Evolutionary conservation across 139 green algal genomes (phyloP), one percentile per base, ranked within the genome.

Genomic region (Tetradesmus lagerheimii): DNA sequence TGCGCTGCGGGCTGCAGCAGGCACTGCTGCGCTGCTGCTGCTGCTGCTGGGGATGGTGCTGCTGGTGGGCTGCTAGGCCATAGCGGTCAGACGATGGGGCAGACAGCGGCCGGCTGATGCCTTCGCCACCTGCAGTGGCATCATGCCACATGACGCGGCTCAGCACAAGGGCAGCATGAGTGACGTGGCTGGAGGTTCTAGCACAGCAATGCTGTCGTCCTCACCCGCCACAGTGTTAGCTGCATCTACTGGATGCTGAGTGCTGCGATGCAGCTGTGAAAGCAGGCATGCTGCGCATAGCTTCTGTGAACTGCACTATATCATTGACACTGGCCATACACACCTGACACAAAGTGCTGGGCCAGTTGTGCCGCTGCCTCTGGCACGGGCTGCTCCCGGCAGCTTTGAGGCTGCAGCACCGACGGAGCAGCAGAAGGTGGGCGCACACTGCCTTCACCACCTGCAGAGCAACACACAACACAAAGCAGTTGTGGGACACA

Each of bases 261-360:
- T n/a, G n/a, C n/a, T n/a, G n/a, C n/a, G n/a, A n/a, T n/a, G n/a
- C n/a, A n/a, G n/a, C n/a, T n/a, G n/a, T n/a, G n/a, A n/a, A n/a
- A n/a, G n/a, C n/a, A n/a, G n/a, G n/a, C n/a, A n/a, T n/a, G n/a
- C n/a, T n/a, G n/a, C n/a, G n/a, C n/a, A n/a, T n/a, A n/a, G n/a
- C n/a, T n/a, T n/a, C n/a, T n/a, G n/a, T n/a, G n/a, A n/a, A n/a
- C n/a, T n/a, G n/a, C n/a, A n/a, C n/a, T n/a, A n/a, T n/a, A n/a
- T n/a, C n/a, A n/a, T n/a, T n/a, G n/a, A n/a, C n/a, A n/a, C n/a
- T 4, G 31, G 5, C 29, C 1, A 31, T 4, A 3, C 53, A 35
- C 45, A 87, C 81, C 81, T 57, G 81, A 11, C 34, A 87, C 81
- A 77, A 87, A 87, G 34, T 87, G 81, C 35, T 87, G 50, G 27